Evolutionary conservation across 129 eudicot genomes (phyloP), one percentile per base, ranked within the genome.

Genomic region (Flaveria robusta): DNA sequence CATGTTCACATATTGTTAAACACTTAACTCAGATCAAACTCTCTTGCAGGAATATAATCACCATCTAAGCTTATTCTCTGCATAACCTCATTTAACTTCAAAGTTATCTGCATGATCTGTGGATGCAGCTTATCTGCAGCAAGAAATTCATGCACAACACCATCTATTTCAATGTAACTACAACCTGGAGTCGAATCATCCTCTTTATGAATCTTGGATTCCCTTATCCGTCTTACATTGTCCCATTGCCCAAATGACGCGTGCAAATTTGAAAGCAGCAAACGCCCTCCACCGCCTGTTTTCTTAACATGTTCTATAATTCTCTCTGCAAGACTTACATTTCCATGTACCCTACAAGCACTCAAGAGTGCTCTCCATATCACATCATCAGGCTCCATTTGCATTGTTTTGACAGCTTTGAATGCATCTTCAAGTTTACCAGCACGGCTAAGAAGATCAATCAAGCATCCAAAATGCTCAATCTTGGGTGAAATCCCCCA

Each of bases 381-480:
- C 16, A 86, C 56, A 66, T 19, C 77, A 70, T 83, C 89, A 2
- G 89, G 80, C 55, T 82, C 70, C 7, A 86, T 56, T 42, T 49
- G 50, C 89, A 86, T 86, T 11, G 39, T 60, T 66, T 76, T 78
- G 7, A 86, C 78, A 26, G 81, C 26, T 50, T 75, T 56, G 20
- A 82, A 83, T 24, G 89, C 89, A 27, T 79, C 74, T 82, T 79
- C 81, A 54, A 82, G 83, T 24, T 42, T 56, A 19, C 85, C 87
- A 0, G 81, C 79, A 12, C 87, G 82, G 39, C 89, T 79, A 14
- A 86, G 74, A 66, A 86, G 84, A 77, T 86, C 89, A n/a, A 86
- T 24, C 72, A 82, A 75, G 86, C 89, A 86, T 55, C 81, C 84
- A 9, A 82, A 86, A 72, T 86, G 89, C 70, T 86, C 86, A 69